Percentiles rank a stretch among this genome's conserved stretches.
Conservation (phyloP, 192 early-diverging fungal species). For the Coemansia sp. region DNA sequence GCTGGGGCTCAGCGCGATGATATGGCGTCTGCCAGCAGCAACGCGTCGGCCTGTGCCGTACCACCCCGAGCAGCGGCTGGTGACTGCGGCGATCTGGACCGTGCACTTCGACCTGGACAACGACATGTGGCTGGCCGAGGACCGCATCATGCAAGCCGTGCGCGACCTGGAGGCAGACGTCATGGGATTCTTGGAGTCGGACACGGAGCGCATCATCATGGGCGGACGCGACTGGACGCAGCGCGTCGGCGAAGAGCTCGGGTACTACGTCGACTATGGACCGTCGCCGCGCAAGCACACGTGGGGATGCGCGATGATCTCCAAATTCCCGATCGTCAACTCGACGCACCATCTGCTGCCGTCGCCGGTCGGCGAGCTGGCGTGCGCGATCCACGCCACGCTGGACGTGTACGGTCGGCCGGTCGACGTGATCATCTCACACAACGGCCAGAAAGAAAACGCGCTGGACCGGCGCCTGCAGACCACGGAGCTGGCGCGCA, state of each 20-base stretch:
- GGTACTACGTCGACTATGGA: conserved; percentile 77
- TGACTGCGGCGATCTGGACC: conserved; percentile 81
- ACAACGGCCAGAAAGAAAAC: conserved; percentile 82
- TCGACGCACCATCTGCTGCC: conserved; percentile 75
- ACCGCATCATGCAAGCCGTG: conserved; percentile 68
- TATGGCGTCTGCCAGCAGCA: conserved; percentile 53
- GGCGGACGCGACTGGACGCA: conserved; percentile 80
- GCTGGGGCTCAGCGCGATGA: conserved; percentile 42
- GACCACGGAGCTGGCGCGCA: conserved; percentile 72
- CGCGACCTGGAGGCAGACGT: conserved; percentile 78
- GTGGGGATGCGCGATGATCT: conserved; percentile 81
- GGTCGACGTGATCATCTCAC: conserved; percentile 77
- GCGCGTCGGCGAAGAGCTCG: conserved; percentile 70
- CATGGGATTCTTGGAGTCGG: conserved; percentile 75
- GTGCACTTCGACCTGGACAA: conserved; percentile 85
- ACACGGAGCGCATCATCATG: conserved; percentile 78
- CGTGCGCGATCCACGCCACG: conserved; percentile 84
- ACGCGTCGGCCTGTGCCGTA: conserved; percentile 57
- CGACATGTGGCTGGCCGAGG: conserved; percentile 78
- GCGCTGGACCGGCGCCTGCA: conserved; percentile 69
- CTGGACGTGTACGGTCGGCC: conserved; percentile 74
- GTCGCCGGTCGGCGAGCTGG: conserved; percentile 75
- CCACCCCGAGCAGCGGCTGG: conserved; percentile 61
- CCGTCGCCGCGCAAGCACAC: conserved; percentile 84
- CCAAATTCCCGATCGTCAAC: conserved; percentile 76